Evolutionary conservation across 768 basidiomycete species (phyloP), one percentile per base, ranked within the genome.

Genomic region (Boletellus sp.): DNA sequence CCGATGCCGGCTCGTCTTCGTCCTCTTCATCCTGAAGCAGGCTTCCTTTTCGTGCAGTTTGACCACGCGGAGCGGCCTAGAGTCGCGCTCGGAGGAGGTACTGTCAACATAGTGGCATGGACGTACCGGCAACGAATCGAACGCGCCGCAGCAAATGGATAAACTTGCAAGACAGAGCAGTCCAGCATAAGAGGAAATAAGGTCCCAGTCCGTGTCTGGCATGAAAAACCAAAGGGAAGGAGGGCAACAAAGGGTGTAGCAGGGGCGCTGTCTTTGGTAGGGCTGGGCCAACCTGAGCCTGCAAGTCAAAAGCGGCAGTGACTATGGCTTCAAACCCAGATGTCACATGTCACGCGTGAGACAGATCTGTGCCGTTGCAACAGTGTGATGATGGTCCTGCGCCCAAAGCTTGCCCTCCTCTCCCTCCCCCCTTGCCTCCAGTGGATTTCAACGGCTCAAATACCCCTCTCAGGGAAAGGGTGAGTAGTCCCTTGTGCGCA

Each of bases 61-160:
- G 51, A 24, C 28, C 35, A 19, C 26, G 39, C 40, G 55, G 13
- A 35, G 28, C 23, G 20, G 31, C 28, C 64, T 67, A 33, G 41
- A 28, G 6, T 42, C n/a, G 33, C 13, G 37, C 20, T 59, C 17
- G 33, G 13, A 38, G 38, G 34, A 23, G 13, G 39, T 13, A n/a
- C 33, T 39, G 10, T 28, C 16, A 37, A 35, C 31, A 13, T 41
- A 48, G 12, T 16, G 5, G 9, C 39, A 3, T n/a, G 15, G 41
- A 76, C 80, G 52, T 57, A 87, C 86, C 57, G 83, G 78, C 50
- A 91, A 69, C 17, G 86, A 85, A 13, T 77, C 80, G 68, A 76
- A 78, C 6, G 89, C 78, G 32, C 89, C 90, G 23, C 77, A 75
- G 58, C 84, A 90, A 39, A 92, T 78, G 24, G 84, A 83, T n/a